These are phyloP conservation scores for Aspergillus steynii DNA, from an alignment of 495 filamentous ascomycete genomes.

Conservation along the genomic window DNA sequence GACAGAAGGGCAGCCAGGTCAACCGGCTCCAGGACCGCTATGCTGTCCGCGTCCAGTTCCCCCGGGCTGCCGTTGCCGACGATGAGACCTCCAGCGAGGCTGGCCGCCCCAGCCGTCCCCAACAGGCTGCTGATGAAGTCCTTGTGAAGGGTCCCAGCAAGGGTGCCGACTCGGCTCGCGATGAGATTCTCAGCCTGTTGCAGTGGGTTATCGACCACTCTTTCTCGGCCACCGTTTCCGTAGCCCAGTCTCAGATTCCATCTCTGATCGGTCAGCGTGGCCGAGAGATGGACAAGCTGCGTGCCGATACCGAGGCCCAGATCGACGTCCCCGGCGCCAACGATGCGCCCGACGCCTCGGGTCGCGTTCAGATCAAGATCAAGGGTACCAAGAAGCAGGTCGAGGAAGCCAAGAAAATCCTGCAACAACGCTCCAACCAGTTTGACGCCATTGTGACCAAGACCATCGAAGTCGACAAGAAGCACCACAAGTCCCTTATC, in stretches of 20 bases:
- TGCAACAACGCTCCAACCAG: constrained; percentile 77
- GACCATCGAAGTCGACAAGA: constrained; percentile 85
- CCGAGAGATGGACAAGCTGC: constrained; percentile 84
- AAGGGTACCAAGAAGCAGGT: constrained; percentile 91
- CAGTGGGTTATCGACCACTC: constrained; percentile 88
- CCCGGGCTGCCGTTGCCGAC: constrained; percentile 61
- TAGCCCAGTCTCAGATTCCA: constrained; percentile 84
- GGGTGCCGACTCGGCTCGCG: constrained; percentile 85
- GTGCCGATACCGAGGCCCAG: constrained; percentile 75
- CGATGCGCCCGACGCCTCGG: constrained; percentile 59
- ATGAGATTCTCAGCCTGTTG: constrained; percentile 81
- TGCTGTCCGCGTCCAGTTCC: constrained; percentile 92
- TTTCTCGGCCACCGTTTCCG: constrained; percentile 71
- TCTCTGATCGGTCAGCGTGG: constrained; percentile 88
- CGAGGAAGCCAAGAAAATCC: constrained; percentile 80
- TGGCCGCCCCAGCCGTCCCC: constrained; percentile 61
- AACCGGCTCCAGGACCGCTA: constrained; percentile 79
- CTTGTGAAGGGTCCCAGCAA: constrained; percentile 85
- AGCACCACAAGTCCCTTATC: constrained; percentile 88
- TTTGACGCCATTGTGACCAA: constrained; percentile 85
- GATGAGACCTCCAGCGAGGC: constrained; percentile 75
- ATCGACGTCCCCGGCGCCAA: constrained; percentile 81
- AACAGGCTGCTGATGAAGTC: constrained; percentile 87
- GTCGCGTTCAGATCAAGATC: constrained; percentile 78
- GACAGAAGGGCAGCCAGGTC: constrained; percentile 63